Evolutionary conservation across 495 filamentous ascomycete genomes (phyloP).

Genomic region (Aspergillus avenaceus): DNA sequence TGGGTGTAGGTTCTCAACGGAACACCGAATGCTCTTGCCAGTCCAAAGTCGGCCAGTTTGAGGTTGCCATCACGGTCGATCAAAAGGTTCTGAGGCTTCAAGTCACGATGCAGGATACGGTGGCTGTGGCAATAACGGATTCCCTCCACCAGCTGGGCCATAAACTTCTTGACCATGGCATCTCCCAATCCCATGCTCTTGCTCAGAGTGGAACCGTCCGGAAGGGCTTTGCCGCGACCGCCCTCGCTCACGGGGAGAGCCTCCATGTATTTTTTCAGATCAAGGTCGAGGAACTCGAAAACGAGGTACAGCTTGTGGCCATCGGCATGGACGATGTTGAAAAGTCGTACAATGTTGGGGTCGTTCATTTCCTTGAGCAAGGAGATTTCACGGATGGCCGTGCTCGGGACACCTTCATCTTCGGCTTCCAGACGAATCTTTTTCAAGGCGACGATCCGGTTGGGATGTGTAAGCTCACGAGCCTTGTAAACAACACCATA

Average conservation of each 20-base stretch:
- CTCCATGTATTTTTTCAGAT: slow-evolving; percentile 99
- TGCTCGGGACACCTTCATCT: slow-evolving; percentile 94
- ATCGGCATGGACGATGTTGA: slow-evolving; percentile 96
- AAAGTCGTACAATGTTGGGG: slow-evolving; percentile 84
- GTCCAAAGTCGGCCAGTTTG: slow-evolving; percentile 95
- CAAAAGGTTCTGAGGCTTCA: slow-evolving; percentile 97
- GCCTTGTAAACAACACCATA: slow-evolving; percentile 95
- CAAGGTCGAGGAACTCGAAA: slow-evolving; percentile 89
- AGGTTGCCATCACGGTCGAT: slow-evolving; percentile 94
- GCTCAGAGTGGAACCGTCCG: slow-evolving; percentile 68
- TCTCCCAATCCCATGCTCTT: slow-evolving; percentile 77
- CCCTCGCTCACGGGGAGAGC: slow-evolving; percentile 86
- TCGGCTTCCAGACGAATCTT: slow-evolving; percentile 98
- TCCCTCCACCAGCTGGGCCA: slow-evolving; percentile 88
- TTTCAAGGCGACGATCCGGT: slow-evolving; percentile 89
- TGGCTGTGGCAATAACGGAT: slow-evolving; percentile 95
- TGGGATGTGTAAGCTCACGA: slow-evolving; percentile 69
- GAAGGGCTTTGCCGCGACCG: slow-evolving; percentile 81
- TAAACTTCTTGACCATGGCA: slow-evolving; percentile 95
- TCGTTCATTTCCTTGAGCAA: slow-evolving; percentile 96
- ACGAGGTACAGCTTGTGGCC: slow-evolving; percentile 96
- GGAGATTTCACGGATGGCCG: slow-evolving; percentile 94
- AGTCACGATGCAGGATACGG: slow-evolving; percentile 87
- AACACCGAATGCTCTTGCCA: slow-evolving; percentile 94
- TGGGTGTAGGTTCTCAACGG: slow-evolving; percentile 96